These are phyloP conservation scores for Suillus cothurnatus DNA, from an alignment of 768 basidiomycete genomes.

Conservation along the genomic window DNA sequence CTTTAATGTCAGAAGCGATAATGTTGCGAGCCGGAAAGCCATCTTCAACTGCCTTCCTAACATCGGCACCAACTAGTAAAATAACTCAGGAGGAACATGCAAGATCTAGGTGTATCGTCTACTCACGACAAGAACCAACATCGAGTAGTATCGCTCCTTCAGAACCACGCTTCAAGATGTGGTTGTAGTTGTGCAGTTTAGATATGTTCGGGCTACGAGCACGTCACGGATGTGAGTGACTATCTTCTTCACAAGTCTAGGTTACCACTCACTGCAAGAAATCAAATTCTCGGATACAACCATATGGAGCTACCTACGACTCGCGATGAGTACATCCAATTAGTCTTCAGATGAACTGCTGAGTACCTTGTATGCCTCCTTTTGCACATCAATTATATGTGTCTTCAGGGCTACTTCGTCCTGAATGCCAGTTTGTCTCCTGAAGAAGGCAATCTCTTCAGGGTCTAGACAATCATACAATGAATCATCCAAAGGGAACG, in stretches of 20 bases:
- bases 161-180: not conserved
- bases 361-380: not conserved
- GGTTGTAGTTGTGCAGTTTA: slow-evolving; percentile 1
- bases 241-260: not conserved
- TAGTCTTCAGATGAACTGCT: not conserved
- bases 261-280: not conserved
- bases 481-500: not conserved
- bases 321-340: not conserved
- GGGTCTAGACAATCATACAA: not conserved
- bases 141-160: slow-evolving; percentile 40
- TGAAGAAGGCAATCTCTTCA: not conserved
- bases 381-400: not conserved
- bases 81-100: not conserved
- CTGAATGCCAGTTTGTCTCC: not conserved
- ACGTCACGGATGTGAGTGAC: not conserved
- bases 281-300: not conserved
- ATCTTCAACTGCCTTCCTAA: slow-evolving; percentile 37
- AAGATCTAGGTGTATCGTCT: not conserved
- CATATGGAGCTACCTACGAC: not conserved
- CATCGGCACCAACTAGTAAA: slow-evolving; percentile 33
- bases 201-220: not conserved
- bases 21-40: slow-evolving; percentile 38
- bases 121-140: slow-evolving; percentile 41
- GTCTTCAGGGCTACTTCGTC: not conserved
- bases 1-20: slow-evolving; percentile 36